Conservation (phyloP, 2,329 filamentous ascomycete species). For the Domatiomyces catenatus region DNA sequence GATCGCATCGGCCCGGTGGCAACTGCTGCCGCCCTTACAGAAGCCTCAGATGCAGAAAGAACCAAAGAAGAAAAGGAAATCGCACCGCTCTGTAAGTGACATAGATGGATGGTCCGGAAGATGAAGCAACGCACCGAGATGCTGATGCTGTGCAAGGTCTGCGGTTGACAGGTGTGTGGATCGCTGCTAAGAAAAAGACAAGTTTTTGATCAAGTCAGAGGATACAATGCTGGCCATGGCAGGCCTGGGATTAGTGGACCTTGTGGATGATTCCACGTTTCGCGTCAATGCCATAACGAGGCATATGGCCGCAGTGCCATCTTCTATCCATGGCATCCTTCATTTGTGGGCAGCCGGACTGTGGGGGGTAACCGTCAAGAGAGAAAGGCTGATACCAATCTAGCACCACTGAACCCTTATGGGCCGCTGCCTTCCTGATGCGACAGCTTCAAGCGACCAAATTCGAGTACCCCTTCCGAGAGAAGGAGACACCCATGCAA, state of each 20-base stretch:
- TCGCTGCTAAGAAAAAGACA: neutral
- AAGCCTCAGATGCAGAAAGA: slow-evolving; percentile 13
- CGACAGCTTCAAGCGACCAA: slow-evolving; percentile 21
- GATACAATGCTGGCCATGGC: slow-evolving; percentile 25
- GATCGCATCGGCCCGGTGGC: slow-evolving; percentile 17
- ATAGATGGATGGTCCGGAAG: too few species aligned
- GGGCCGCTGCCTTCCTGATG: slow-evolving; percentile 24
- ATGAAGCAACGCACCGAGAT: too few species aligned
- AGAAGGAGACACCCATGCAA: slow-evolving; percentile 22
- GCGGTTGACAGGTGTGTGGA: slow-evolving; percentile 16
- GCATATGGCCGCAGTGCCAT: slow-evolving; percentile 23
- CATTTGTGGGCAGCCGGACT: slow-evolving; percentile 21
- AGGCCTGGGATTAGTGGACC: slow-evolving; percentile 23
- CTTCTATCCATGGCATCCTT: slow-evolving; percentile 23
- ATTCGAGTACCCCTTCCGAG: slow-evolving; percentile 24
- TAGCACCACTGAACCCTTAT: slow-evolving; percentile 23
- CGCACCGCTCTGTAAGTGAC: slow-evolving; percentile 17
- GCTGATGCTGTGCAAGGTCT: slow-evolving; percentile 9
- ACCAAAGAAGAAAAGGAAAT: slow-evolving; percentile 8
- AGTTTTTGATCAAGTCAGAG: slow-evolving; percentile 16
- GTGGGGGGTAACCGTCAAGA: neutral
- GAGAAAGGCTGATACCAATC: neutral
- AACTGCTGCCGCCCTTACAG: slow-evolving; percentile 19
- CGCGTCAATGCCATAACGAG: slow-evolving; percentile 22
- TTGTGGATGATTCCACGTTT: slow-evolving; percentile 21